Evolutionary conservation across 352 stramenopile species (phyloP), one percentile per base, ranked within the genome.

Genomic region (Phytophthora litchii): DNA sequence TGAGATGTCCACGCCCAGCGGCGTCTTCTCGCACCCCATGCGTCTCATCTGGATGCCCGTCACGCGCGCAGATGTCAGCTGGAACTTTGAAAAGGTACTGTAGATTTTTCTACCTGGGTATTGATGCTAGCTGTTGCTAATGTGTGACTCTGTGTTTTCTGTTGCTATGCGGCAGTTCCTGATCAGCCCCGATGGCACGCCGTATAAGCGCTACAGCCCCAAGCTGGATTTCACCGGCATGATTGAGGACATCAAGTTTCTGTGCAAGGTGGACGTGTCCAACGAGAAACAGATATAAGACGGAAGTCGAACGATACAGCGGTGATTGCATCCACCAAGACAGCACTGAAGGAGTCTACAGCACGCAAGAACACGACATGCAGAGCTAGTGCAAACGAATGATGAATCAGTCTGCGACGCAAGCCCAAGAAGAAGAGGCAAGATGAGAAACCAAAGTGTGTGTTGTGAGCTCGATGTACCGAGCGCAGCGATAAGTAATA

Each of bases 21-120:
- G 83, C 51, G 80, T 91, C 34, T 92, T 91, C 64, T 89, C 78
- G 34, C 80, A 91, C 63, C 83, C 80, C 11, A 92, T 92, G 83
- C 83, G 80, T 13, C 78, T 92, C 58, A 89, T 91, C 42, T 92
- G 83, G 83, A 92, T 92, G 83, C 83, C 83, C 17, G 78, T 92
- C 34, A 91, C 83, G 36, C 80, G 83, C 27, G 76, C 80, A 62
- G 83, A 92, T 40, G 70, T 92, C 13, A 89, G 78, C 61, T 92
- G 83, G 83, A 92, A 91, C 62, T 92, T 92, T 70, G 83, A 92
- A 61, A 91, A 92, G 78, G 80, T n/a, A n/a, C n/a, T 89, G 41
- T 27, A 53, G 29, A 4, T 3, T 9, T 34, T 34, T 34, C 29
- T 34, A 11, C 7, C 10, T 34, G 29, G 2, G 29, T 11, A 34